Base-by-base conservation (phyloP, 345 rosid genomes). In the Ceriops zippeliana region DNA sequence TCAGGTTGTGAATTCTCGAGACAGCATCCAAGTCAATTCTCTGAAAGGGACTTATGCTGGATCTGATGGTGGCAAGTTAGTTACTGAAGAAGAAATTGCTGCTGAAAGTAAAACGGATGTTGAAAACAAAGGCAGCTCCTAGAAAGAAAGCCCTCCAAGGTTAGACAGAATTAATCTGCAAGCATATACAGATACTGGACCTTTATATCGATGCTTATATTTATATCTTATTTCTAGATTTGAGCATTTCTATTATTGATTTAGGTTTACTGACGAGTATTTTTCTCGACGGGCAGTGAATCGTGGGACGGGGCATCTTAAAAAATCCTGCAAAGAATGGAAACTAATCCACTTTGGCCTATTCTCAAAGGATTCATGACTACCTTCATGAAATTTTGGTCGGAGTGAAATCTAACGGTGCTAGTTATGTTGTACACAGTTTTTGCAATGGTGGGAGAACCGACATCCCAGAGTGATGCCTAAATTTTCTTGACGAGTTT, bases 381-480 rank as follows among this genome's bases (percentile, higher is more conserved):
- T 28, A 84, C 96, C 28, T 85, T 89, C 22, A 34, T 86, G 67
- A 95, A 87, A 75, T 88, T 95, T 77, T 95, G 93, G 96, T 83
- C 91, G 0, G 86, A 87, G 65, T 95, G 75, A 79, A 46, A 34
- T 27, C 31, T 68, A 22, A 32, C 3, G 34, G 10, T 1, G 26
- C 13, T 46, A 1, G 27, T 1, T 20, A 11, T 62, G 22, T 32
- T 49, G 52, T 52, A 42, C 9, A 5, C 38, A 42, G 46, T 20
- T 37, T 56, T 31, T 47, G 60, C 51, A 38, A 27, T 54, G 13
- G 54, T 54, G 56, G 63, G 38, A 42, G 31, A n/a, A 22, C n/a
- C 37, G 3, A 5, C 2, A 46, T 35, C 61, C 49, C 37, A 7
- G 51, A 47, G 47, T 68, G 42, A 46, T 32, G 66, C 63, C 63